Conservation (phyloP, 805 yeast genomes). For the Yamadazyma sp. region DNA sequence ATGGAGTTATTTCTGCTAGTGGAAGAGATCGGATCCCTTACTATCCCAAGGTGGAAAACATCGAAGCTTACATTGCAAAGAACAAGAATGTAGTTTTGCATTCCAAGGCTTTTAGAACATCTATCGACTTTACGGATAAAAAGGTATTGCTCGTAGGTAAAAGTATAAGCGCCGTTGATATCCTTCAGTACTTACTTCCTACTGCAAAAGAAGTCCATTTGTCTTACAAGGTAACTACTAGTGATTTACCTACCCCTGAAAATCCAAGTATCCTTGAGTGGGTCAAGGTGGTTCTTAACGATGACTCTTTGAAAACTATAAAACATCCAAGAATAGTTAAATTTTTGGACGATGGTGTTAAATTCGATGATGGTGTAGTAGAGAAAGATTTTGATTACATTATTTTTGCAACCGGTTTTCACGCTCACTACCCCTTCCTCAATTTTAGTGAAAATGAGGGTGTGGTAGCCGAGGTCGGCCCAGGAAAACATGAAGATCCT, state of each 20-base stretch:
- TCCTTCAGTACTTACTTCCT: slow-evolving; percentile 38
- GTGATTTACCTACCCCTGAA: background rate
- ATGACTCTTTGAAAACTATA: slow-evolving; percentile 27
- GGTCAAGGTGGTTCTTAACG: slow-evolving; percentile 33
- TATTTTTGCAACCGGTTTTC: slow-evolving; percentile 53
- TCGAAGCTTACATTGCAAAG: slow-evolving; percentile 43
- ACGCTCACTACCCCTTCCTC: slow-evolving; percentile 13
- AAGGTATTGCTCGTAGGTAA: slow-evolving; percentile 45
- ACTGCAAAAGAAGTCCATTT: slow-evolving; percentile 23
- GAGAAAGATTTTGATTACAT: slow-evolving; percentile 34
- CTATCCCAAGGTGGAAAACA: slow-evolving; percentile 56
- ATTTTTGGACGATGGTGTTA: slow-evolving; percentile 20
- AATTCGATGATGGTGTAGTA: slow-evolving; percentile 25
- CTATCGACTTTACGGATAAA: slow-evolving; percentile 39
- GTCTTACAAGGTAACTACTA: slow-evolving; percentile 13
- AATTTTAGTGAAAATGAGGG: background rate
- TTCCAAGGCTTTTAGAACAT: slow-evolving; percentile 52
- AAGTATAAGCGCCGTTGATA: slow-evolving; percentile 37
- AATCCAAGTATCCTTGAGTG: slow-evolving; percentile 21
- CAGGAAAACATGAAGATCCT: background rate
- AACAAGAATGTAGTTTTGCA: slow-evolving; percentile 53
- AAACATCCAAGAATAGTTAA: slow-evolving; percentile 27
- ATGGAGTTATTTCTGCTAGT: slow-evolving; percentile 60
- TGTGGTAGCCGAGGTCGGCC: slow-evolving; percentile 23
- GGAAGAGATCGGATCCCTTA: slow-evolving; percentile 65